phyloP scores from a whole-genome alignment of 805 yeast genomes.

The Torulaspora indica region DNA sequence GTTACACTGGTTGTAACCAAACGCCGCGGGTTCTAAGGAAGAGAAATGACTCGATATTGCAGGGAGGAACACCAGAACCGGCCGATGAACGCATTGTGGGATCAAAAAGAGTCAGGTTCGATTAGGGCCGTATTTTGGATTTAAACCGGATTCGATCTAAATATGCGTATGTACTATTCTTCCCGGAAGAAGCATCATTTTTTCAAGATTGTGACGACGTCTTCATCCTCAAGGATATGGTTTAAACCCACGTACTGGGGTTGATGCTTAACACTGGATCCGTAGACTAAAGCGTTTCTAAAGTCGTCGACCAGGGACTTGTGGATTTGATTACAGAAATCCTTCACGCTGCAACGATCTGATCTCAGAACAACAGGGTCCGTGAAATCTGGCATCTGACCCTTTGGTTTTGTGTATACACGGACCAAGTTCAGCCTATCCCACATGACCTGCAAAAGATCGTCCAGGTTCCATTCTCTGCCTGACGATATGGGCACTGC shows the following conservation, averaged over 20 bases:
- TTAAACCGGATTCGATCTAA: neutral
- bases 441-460: slow-evolving; percentile 94
- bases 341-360: slow-evolving; percentile 82
- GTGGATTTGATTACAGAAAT: slow-evolving; percentile 94
- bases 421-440: slow-evolving; percentile 82
- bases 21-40: slow-evolving; percentile 6
- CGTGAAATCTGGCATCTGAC: slow-evolving; percentile 83
- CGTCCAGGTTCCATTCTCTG: slow-evolving; percentile 95
- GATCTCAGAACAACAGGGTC: slow-evolving; percentile 92
- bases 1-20: neutral
- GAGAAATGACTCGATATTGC: slow-evolving; percentile 4
- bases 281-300: slow-evolving; percentile 87
- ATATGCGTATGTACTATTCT: slow-evolving; percentile 1
- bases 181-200: slow-evolving; percentile 36
- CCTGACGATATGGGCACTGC: slow-evolving; percentile 97
- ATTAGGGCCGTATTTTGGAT: neutral
- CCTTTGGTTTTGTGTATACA: slow-evolving; percentile 97
- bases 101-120: slow-evolving; percentile 7
- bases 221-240: slow-evolving; percentile 88
- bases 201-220: slow-evolving; percentile 91
- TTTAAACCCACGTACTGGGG: slow-evolving; percentile 91
- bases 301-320: slow-evolving; percentile 91
- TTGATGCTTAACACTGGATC: slow-evolving; percentile 93
- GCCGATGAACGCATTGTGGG: neutral
- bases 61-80: slow-evolving; percentile 4